A percentile compares a stretch with the other conserved stretches of the same genome.
Conservation (phyloP, 768 basidiomycete species). For the Termitomyces sp. region DNA sequence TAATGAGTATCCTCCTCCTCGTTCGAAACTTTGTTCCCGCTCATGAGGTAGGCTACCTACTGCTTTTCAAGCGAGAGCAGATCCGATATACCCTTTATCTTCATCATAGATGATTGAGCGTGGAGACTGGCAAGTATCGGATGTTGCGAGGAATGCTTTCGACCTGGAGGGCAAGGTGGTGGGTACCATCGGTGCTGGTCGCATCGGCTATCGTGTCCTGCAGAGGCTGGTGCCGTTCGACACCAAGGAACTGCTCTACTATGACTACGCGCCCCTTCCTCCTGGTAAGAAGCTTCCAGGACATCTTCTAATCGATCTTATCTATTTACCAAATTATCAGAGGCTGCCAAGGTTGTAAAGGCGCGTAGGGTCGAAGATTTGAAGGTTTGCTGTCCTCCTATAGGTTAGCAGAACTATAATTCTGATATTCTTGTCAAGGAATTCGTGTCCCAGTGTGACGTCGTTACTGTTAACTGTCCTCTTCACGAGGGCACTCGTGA, state of each 20-base stretch:
- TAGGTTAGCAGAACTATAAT: not conserved
- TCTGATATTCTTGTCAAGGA: conserved; percentile 19
- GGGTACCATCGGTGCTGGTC: conserved; percentile 81
- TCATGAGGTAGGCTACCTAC: conserved; percentile 59
- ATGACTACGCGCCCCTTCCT: conserved; percentile 77
- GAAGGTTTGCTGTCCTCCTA: conserved; percentile 46
- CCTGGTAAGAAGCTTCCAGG: conserved; percentile 36
- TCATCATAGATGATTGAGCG: conserved; percentile 63
- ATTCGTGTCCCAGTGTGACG: conserved; percentile 55
- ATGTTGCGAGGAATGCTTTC: conserved; percentile 78
- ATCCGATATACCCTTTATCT: not conserved
- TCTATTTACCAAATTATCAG: conserved; percentile 25
- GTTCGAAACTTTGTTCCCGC: conserved; percentile 89
- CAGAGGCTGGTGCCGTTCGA: conserved; percentile 81
- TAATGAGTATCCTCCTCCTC: conserved; percentile 88
- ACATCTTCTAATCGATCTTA: not conserved
- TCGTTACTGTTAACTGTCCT: conserved; percentile 86
- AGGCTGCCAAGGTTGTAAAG: conserved; percentile 63
- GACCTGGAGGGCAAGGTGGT: conserved; percentile 92
- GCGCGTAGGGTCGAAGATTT: conserved; percentile 79
- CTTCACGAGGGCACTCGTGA: conserved; percentile 83
- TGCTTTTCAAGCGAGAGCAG: not conserved
- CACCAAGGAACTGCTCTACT: conserved; percentile 89
- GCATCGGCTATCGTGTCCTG: conserved; percentile 85
- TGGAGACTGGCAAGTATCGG: conserved; percentile 86